Evolutionary conservation across 1,284 basidiomycete genomes (phyloP).

Genomic region (Pseudozyma tsukubaensis): DNA sequence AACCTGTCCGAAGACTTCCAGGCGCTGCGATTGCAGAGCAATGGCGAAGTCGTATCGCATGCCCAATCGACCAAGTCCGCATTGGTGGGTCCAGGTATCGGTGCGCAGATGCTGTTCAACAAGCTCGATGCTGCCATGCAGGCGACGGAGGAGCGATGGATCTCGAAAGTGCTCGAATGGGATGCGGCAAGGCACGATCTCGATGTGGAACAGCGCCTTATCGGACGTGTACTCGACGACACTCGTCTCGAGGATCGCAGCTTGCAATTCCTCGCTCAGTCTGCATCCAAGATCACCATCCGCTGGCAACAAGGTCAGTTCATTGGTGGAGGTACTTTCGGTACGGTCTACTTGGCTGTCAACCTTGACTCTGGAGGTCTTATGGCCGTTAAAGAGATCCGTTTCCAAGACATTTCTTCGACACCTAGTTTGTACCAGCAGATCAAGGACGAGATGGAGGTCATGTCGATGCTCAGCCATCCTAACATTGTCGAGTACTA

Average conservation of each 20-base stretch:
- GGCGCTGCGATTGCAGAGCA: constrained; percentile 25
- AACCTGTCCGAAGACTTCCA: constrained; percentile 41
- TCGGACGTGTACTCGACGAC: constrained; percentile 67
- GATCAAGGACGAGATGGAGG: constrained; percentile 95
- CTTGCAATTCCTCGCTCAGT: constrained; percentile 69
- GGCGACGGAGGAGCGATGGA: constrained; percentile 62
- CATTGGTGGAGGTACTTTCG: constrained; percentile 94
- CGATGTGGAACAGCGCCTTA: constrained; percentile 60
- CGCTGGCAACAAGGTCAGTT: constrained; percentile 99
- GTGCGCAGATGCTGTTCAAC: constrained; percentile 46
- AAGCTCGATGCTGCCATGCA: constrained; percentile 57
- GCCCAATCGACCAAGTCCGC: constrained; percentile 74
- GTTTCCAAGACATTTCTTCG: constrained; percentile 87
- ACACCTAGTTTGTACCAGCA: constrained; percentile 78
- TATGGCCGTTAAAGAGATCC: constrained; percentile 99
- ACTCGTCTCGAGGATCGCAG: constrained; percentile 66
- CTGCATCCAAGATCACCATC: constrained; percentile 86
- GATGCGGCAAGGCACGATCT: constrained; percentile 58
- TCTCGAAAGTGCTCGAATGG: constrained; percentile 57
- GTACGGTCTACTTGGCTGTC: constrained; percentile 90
- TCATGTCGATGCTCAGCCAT: constrained; percentile 99
- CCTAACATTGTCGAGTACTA: constrained; percentile 99
- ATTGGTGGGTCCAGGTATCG: constrained; percentile 43
- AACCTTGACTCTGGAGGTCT: constrained; percentile 95
- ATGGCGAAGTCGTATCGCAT: constrained; percentile 71